phyloP scores from a whole-genome alignment of 2,329 filamentous ascomycete species.

The Fusarium tricinctum region DNA sequence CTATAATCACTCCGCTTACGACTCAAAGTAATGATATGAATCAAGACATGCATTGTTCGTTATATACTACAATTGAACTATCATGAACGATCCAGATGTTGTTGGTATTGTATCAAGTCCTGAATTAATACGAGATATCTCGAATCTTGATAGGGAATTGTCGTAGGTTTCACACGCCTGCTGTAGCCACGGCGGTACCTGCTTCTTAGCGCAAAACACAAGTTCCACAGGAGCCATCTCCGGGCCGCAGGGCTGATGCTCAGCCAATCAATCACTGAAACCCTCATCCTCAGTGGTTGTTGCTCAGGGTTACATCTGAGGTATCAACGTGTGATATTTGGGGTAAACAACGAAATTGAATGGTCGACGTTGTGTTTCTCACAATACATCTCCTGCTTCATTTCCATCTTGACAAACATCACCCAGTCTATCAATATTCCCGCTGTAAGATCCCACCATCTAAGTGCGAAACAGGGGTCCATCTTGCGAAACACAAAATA shows the following conservation, averaged over 20 bases:
- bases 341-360: constrained; percentile 14
- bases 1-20: background rate
- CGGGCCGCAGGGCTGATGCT: constrained; percentile 21
- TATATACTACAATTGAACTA: no score
- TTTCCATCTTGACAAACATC: background rate
- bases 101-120: no score
- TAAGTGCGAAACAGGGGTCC: constrained; percentile 18
- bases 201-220: constrained; percentile 30
- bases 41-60: no score
- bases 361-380: constrained; percentile 11
- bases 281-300: no score
- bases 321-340: background rate
- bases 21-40: background rate
- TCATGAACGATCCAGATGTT: no score
- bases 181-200: constrained; percentile 21
- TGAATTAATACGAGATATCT: no score
- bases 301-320: background rate
- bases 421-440: background rate
- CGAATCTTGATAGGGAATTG: no score
- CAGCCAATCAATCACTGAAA: constrained; percentile 28
- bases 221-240: constrained; percentile 24
- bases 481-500: constrained; percentile 27
- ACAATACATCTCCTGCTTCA: constrained; percentile 12
- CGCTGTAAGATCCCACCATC: constrained; percentile 1
- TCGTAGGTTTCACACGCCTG: no score